Evolutionary conservation across 2,329 filamentous ascomycete genomes (phyloP), one percentile per base, ranked within the genome.

Genomic region (Clarireedia paspali): DNA sequence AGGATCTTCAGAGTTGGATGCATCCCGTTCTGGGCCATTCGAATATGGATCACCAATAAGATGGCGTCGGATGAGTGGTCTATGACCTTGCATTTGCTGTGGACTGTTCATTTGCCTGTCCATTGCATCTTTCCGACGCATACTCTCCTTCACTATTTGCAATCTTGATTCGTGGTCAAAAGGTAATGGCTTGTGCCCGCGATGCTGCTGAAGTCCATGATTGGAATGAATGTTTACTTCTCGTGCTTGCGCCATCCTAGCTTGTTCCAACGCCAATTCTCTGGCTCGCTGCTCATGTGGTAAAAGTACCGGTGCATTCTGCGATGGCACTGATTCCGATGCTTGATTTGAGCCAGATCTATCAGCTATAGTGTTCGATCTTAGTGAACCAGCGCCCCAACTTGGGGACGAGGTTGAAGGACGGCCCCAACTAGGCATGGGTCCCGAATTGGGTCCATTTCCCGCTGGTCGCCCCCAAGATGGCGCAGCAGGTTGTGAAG

Each of bases 281-380:
- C 60, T 58, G 9, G 65, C 65, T 30, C 56, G 55, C 50, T 59
- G 55, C 53, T 68, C 66, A n/a, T 67, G 62, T 45, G 65, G 64
- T 27, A 63, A 55, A 46, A 68, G 59, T 2, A 57, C 27, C 5
- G 48, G 30, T 20, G 17, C 30, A 3, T 45, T 40, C 12, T 10
- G 34, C n/a, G 50, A 27, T 12, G 47, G 5, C 15, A 36, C n/a
- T 45, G 7, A 42, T 4, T 39, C 24, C 1, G 24, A n/a, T n/a
- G 26, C 7, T 17, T 51, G 52, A 42, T 5, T 34, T 47, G 47
- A 12, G 15, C 4, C 44, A 12, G 34, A 15, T 44, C 40, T 46
- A 36, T 57, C 5, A 44, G 48, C 39, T 42, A 49, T 47, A 58
- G 48, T 39, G 26, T 23, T 15, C 27, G 30, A 4, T 20, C 40